Evolutionary conservation across 495 filamentous ascomycete species (phyloP).

Genomic region (Lepraria neglecta): DNA sequence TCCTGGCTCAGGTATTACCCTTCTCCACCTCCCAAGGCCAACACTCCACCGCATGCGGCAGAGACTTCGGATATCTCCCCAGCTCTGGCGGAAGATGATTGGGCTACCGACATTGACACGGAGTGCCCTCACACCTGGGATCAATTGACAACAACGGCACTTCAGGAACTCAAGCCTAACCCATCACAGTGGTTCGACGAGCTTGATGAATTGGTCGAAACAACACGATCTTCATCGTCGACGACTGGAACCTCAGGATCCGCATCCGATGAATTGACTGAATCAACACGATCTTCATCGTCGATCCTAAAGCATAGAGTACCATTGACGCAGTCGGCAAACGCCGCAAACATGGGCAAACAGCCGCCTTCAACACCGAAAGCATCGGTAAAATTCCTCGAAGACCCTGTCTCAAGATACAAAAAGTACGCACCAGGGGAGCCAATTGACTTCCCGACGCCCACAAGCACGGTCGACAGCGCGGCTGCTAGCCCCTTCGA

Average conservation of each 20-base stretch:
- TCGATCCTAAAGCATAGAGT: no score
- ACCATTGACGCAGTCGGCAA: not conserved
- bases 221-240: not conserved
- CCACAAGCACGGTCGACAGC: not conserved
- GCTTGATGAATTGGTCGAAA: not conserved
- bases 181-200: not conserved
- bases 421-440: conserved; percentile 10
- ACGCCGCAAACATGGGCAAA: not conserved
- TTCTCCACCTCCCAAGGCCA: no score
- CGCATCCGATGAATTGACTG: not conserved
- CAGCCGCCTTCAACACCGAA: not conserved
- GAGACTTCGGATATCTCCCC: no score
- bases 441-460: not conserved
- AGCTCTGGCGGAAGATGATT: no score
- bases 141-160: not conserved
- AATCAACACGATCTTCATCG: not conserved
- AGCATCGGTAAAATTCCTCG: not conserved
- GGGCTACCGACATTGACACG: no score
- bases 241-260: not conserved
- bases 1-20: no score
- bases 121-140: no score
- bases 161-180: not conserved
- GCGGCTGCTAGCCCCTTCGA: no score
- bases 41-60: no score
- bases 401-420: conserved; percentile 1